phyloP scores from a whole-genome alignment of 257 asterid species.

The Henckelia pumila region DNA sequence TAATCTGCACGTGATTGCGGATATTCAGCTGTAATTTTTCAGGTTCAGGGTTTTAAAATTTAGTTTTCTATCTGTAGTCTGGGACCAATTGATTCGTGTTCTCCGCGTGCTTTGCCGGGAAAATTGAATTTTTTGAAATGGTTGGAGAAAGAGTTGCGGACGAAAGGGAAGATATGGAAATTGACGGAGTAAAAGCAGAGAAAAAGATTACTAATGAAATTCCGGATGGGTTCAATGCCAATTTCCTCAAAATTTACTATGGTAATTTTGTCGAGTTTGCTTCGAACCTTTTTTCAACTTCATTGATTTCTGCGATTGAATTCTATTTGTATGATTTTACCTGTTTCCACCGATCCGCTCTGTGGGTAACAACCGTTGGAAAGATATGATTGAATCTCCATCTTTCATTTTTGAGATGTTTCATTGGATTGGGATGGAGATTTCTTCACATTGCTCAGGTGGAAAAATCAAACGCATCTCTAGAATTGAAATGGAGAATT shows the following conservation, averaged over 20 bases:
- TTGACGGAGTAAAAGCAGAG: conserved; percentile 45
- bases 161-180: conserved; percentile 55
- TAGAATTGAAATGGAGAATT: background rate
- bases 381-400: background rate
- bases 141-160: conserved; percentile 42
- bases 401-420: background rate
- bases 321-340: conserved; percentile 2
- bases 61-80: background rate
- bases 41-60: background rate
- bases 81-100: background rate
- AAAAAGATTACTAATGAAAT: conserved; percentile 28
- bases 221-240: conserved; percentile 57
- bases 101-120: background rate
- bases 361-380: background rate
- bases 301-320: conserved; percentile 2
- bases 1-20: background rate
- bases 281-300: background rate
- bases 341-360: background rate
- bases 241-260: conserved; percentile 72
- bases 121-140: conserved; percentile 29
- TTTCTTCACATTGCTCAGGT: background rate
- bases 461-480: background rate
- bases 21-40: background rate
- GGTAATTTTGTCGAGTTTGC: conserved; percentile 32
- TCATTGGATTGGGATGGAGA: background rate